Evolutionary conservation across 2,329 filamentous ascomycete species (phyloP), one percentile per base, ranked within the genome.

Genomic region (Epichloe brachyelytri): DNA sequence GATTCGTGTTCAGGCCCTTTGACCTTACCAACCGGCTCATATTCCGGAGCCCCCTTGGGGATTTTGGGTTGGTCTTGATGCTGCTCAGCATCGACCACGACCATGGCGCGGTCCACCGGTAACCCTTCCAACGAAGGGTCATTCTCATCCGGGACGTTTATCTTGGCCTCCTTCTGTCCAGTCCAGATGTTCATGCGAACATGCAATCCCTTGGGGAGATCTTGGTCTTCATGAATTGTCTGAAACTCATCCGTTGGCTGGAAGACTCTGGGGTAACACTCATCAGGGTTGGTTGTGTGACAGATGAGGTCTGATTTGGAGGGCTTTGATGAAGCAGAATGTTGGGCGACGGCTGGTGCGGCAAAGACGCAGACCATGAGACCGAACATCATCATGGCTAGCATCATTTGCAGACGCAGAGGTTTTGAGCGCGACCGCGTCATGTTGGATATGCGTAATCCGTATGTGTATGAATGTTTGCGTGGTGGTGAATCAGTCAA

Each of bases 201-300:
- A 61, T 86, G 83, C 4, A 86, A 72, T 5, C 83, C 83, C 0
- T 72, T 66, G 1, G 83, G 82, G 3, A 86, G 61, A 38, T 83
- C 76, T 62, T 86, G 83, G 57, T 83, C 83, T 37, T 79, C 73
- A 53, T 73, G 78, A 40, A 86, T 72, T 7, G 66, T 60, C 62
- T 84, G 80, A 56, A 86, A 86, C 51, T 83, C 74, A 46, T 81
- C 67, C 1, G 82, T 86, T 1, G 83, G 71, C 51, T 76, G 70
- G 54, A 86, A 86, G 2, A 82, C 55, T 46, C 73, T 75, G 1
- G 82, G 80, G 57, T 86, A 86, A 63, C 83, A 86, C 52, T 84
- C 81, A 44, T 72, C 65, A 0, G 72, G 68, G 57, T 82, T 72
- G 46, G 73, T 68, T 41, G 77, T 79, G 62, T 82, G 79, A 57